Conservation (phyloP, 352 stramenopile genomes). For the Globisporangium paroecandrum region DNA sequence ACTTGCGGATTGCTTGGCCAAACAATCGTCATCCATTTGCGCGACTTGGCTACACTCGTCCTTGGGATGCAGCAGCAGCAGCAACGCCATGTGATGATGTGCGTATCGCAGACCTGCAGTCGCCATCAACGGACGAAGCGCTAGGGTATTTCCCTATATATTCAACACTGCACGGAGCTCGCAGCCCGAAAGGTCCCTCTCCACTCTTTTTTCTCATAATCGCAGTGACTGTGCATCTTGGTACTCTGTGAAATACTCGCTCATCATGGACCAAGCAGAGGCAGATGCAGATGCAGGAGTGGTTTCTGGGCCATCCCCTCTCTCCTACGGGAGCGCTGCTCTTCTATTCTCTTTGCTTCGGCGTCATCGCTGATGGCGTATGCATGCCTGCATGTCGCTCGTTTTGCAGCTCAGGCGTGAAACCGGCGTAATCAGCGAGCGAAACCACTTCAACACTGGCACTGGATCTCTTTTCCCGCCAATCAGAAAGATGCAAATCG, state of each 20-base stretch:
- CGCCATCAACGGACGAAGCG: not conserved
- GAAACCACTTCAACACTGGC: not conserved
- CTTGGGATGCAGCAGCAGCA: not conserved
- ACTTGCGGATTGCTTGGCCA: not conserved
- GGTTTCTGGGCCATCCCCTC: not conserved
- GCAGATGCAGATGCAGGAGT: not conserved
- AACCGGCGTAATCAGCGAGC: not conserved
- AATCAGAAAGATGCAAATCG: not conserved
- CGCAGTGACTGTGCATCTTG: no score
- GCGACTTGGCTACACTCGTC: not conserved
- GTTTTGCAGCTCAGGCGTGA: not conserved
- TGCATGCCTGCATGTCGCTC: not conserved
- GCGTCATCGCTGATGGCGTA: not conserved
- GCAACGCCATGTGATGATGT: no score
- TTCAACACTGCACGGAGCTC: no score
- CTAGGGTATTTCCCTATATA: no score
- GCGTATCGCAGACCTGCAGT: not conserved
- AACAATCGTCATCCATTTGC: not conserved
- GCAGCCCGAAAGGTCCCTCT: no score
- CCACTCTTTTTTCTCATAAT: no score
- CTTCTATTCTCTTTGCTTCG: not conserved
- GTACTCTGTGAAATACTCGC: no score
- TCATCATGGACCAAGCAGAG: no score
- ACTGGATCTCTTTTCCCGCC: not conserved
- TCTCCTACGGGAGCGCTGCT: not conserved